Evolutionary conservation across 1,284 basidiomycete species (phyloP), one percentile per base, ranked within the genome.

Genomic region (Ganoderma multipileum): DNA sequence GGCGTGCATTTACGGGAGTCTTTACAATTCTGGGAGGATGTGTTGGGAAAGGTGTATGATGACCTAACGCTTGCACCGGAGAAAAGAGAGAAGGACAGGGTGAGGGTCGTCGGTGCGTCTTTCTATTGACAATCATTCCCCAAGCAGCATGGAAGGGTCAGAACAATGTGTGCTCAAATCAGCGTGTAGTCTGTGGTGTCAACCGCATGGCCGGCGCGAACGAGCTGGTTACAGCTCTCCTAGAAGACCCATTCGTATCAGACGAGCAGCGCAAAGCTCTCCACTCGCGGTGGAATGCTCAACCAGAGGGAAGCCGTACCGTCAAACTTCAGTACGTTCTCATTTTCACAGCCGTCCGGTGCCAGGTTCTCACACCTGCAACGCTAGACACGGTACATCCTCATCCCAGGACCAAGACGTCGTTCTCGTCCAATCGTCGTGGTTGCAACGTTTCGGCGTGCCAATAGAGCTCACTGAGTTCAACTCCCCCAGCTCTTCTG

Each of bases 241-340:
- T 93, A n/a, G 85, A 89, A 62, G 87, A 92, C 65, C 91, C 91
- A 12, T 85, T 93, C 69, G 82, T 83, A 2, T 86, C 87, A 14
- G 84, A 87, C 67, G 74, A 77, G 18, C 82, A 85, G 67, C 83
- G 80, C 57, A 59, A 68, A 55, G 73, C 73, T 20, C 74, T 89
- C 61, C 83, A 82, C 63, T 76, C 81, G 64, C 82, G 88, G 52
- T 87, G 86, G 86, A 80, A 79, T 36, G 52, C 66, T 12, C 64
- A 60, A 44, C 67, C 58, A 20, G 71, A 68, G 52, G 74, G 65
- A 60, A 71, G 54, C 60, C 73, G 76, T 61, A 71, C 83, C 33
- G 61, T 76, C 12, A 80, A 76, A 20, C 79, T 88, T 42, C 81
- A 83, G 85, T 88, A 76, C 77, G 85, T 75, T 9, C 14, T 42